Percentiles rank a stretch among this genome's conserved stretches.
Conservation (phyloP, 768 basidiomycete species). For the Pleurotus salmoneostramineus region DNA sequence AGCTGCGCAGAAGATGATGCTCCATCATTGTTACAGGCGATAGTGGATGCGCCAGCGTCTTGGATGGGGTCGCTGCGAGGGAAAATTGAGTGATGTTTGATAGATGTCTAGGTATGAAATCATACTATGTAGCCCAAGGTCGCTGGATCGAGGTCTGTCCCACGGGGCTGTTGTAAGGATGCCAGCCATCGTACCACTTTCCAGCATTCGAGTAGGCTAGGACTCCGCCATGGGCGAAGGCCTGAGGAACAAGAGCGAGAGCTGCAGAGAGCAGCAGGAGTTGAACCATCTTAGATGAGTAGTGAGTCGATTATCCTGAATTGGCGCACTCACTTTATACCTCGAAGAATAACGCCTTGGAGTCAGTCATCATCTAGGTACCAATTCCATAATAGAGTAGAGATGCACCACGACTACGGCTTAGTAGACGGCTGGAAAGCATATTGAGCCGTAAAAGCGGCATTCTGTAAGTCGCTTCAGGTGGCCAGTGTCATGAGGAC, state of each 20-base stretch:
- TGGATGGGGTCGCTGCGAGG: constrained; percentile 34
- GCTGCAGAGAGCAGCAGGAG: constrained; percentile 21
- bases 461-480: background rate
- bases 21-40: constrained; percentile 46
- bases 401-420: too few relatives aligned
- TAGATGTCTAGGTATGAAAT: background rate
- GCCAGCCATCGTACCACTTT: constrained; percentile 36
- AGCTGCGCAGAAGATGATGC: constrained; percentile 34
- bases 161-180: constrained; percentile 35
- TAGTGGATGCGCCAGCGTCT: constrained; percentile 28
- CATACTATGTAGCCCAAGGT: constrained; percentile 41
- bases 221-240: constrained; percentile 40
- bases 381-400: too few relatives aligned
- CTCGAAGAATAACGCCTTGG: background rate
- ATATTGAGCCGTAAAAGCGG: background rate
- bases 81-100: background rate
- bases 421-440: background rate
- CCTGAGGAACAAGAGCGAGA: constrained; percentile 25
- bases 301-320: background rate
- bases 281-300: constrained; percentile 20
- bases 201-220: constrained; percentile 35
- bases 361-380: too few relatives aligned
- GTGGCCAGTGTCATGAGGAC: background rate
- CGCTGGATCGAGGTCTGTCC: constrained; percentile 40
- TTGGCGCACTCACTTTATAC: background rate